phyloP scores from a whole-genome alignment of 176 grass and related monocot species.

The Cenchrus americanus region DNA sequence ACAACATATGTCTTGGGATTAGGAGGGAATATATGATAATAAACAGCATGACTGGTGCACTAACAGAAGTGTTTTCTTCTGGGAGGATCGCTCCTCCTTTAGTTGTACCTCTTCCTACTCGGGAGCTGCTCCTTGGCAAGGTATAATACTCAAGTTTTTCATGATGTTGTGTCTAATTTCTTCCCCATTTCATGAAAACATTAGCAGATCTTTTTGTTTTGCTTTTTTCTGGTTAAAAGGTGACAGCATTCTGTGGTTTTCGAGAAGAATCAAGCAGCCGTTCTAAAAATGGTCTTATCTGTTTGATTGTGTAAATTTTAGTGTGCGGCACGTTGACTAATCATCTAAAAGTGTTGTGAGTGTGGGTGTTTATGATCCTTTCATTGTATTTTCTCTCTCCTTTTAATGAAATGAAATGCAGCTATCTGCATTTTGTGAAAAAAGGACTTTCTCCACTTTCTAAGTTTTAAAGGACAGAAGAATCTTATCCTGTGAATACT shows the following conservation, averaged over 20 bases:
- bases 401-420: too few relatives aligned
- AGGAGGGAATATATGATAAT: conserved; percentile 92
- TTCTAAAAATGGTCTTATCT: not conserved
- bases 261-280: not conserved
- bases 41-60: conserved; percentile 79
- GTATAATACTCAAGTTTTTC: conserved; percentile 41
- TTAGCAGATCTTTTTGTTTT: conserved; percentile 13
- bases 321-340: too few relatives aligned
- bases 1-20: conserved; percentile 93
- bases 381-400: too few relatives aligned
- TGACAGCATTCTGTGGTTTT: conserved; percentile 6
- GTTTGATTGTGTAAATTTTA: too few relatives aligned
- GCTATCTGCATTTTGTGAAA: too few relatives aligned
- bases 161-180: conserved; percentile 23
- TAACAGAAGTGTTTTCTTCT: conserved; percentile 91
- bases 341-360: too few relatives aligned
- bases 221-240: conserved; percentile 24
- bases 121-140: conserved; percentile 93
- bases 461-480: conserved; percentile 22
- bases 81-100: conserved; percentile 92
- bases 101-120: conserved; percentile 77
- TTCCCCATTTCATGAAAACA: conserved; percentile 25
- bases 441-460: conserved; percentile 11
- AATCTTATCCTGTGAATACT: conserved; percentile 22
- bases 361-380: too few relatives aligned